Evolutionary conservation across 768 basidiomycete species (phyloP).

Genomic region (Candolleomyces eurysporus): DNA sequence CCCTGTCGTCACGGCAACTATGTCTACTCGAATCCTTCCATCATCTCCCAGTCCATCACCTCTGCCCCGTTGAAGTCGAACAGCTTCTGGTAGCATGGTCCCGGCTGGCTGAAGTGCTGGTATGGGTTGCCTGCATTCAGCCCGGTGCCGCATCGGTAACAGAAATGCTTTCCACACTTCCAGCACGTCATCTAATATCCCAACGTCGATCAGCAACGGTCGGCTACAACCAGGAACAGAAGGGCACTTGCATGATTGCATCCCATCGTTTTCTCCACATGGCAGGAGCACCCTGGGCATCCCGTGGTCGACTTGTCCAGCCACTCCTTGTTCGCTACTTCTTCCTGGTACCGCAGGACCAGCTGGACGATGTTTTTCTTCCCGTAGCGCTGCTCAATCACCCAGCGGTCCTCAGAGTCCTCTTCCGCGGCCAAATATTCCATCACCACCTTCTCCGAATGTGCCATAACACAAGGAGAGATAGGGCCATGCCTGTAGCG

Average conservation of each 20-base stretch:
- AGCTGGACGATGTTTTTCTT: constrained; percentile 57
- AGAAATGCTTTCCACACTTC: constrained; percentile 78
- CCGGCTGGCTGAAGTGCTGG: constrained; percentile 59
- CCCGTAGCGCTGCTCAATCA: constrained; percentile 67
- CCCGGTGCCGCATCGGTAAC: constrained; percentile 71
- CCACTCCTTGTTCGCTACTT: constrained; percentile 73
- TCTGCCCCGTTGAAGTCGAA: constrained; percentile 52
- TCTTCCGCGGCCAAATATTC: constrained; percentile 64
- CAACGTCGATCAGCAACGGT: neutral
- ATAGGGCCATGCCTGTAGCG: constrained; percentile 76
- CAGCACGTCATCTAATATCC: constrained; percentile 66
- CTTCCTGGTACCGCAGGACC: constrained; percentile 65
- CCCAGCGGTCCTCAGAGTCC: constrained; percentile 44
- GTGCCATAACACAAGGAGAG: constrained; percentile 63
- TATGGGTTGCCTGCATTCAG: constrained; percentile 56
- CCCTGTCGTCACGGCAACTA: constrained; percentile 17
- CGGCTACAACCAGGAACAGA: constrained; percentile 12
- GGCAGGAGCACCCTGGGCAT: constrained; percentile 71
- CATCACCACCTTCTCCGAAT: constrained; percentile 60
- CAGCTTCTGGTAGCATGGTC: constrained; percentile 60
- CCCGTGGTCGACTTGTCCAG: constrained; percentile 62
- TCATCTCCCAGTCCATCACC: constrained; percentile 41
- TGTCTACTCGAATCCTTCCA: constrained; percentile 27
- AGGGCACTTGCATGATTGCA: constrained; percentile 79
- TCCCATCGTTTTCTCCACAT: constrained; percentile 74